Conservation (phyloP, 2,329 filamentous ascomycete genomes). For the Exophiala lecanii-corni region DNA sequence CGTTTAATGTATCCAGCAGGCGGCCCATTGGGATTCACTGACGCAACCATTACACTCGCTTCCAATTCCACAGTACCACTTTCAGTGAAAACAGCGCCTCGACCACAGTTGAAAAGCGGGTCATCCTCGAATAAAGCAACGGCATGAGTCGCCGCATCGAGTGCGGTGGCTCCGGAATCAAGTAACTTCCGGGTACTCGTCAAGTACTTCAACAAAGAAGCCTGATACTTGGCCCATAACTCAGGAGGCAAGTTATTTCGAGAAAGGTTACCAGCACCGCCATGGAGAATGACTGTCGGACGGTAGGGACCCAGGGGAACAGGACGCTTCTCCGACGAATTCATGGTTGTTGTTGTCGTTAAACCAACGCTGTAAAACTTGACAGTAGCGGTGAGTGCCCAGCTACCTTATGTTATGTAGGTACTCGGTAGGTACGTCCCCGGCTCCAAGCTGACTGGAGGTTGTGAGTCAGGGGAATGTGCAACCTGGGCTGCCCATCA, state of each 20-base stretch:
- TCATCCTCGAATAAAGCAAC: constrained; percentile 73
- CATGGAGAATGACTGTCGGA: constrained; percentile 65
- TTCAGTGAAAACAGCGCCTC: constrained; percentile 80
- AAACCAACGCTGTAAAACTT: neutral
- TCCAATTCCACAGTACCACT: constrained; percentile 82
- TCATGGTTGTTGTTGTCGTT: constrained; percentile 1
- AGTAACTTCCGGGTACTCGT: constrained; percentile 41
- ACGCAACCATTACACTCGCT: constrained; percentile 77
- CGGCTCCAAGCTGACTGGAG: too few relatives aligned
- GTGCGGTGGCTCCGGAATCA: constrained; percentile 45
- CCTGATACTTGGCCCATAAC: constrained; percentile 55
- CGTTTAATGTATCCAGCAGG: constrained; percentile 54
- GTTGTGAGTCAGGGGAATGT: neutral
- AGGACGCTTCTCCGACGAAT: constrained; percentile 4
- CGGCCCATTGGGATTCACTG: constrained; percentile 23
- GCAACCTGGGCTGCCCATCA: neutral
- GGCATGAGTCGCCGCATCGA: constrained; percentile 71
- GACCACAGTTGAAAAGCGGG: constrained; percentile 76
- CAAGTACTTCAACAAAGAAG: constrained; percentile 60
- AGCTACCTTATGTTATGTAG: neutral
- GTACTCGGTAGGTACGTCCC: too few relatives aligned
- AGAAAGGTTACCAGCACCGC: constrained; percentile 66
- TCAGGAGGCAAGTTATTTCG: constrained; percentile 55
- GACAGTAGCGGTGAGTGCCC: neutral
- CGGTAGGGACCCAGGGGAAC: constrained; percentile 30